These are phyloP conservation scores for Penstemon barbatus DNA, from an alignment of 257 asterid species.

Conservation along the genomic window DNA sequence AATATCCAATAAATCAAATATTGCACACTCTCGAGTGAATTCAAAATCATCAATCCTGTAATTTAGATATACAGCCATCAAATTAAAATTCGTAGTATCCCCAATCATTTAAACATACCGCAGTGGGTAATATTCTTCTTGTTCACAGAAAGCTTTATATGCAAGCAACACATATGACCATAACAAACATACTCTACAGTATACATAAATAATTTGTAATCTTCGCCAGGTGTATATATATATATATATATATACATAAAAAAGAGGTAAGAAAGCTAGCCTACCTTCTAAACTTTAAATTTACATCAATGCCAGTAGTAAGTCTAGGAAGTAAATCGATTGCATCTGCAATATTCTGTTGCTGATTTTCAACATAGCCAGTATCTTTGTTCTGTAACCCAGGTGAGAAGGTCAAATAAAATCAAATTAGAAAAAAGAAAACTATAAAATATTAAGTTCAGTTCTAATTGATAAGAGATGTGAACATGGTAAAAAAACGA, in stretches of 20 bases:
- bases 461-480: constrained; percentile 11
- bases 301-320: constrained; percentile 94
- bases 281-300: constrained; percentile 80
- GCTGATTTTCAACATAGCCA: constrained; percentile 80
- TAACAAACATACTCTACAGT: constrained; percentile 6
- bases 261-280: constrained; percentile 23
- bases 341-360: constrained; percentile 89
- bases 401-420: constrained; percentile 28
- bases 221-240: not conserved
- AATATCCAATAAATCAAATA: constrained; percentile 90
- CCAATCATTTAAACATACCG: constrained; percentile 7
- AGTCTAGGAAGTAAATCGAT: constrained; percentile 97
- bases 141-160: not conserved
- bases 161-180: constrained; percentile 15
- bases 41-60: constrained; percentile 92
- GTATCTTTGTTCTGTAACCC: constrained; percentile 69
- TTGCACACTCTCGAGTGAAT: constrained; percentile 95
- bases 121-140: constrained; percentile 1
- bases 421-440: constrained; percentile 32
- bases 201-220: not conserved
- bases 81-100: constrained; percentile 9
- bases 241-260: not conserved
- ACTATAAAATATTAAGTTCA: constrained; percentile 5
- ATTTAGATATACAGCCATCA: constrained; percentile 27
- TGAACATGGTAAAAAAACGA: constrained; percentile 1